Conservation (phyloP, 2,329 filamentous ascomycete species). For the Penicillium sp. region DNA sequence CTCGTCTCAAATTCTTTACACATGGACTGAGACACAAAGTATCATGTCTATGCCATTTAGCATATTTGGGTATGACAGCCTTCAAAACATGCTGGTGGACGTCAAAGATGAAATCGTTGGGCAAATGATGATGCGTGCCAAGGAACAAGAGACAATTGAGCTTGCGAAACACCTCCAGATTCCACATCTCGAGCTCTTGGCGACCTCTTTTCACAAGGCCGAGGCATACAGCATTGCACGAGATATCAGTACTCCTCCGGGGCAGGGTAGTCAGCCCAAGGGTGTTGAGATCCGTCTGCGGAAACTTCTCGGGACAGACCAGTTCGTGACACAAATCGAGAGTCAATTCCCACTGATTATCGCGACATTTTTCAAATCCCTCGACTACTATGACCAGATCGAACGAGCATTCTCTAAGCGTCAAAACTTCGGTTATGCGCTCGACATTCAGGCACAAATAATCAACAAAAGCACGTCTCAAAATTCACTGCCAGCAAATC, state of each 20-base stretch:
- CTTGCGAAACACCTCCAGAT: constrained; percentile 60
- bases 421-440: constrained; percentile 59
- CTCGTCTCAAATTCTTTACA: constrained; percentile 83
- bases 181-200: constrained; percentile 59
- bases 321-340: constrained; percentile 63
- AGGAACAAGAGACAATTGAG: constrained; percentile 61
- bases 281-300: constrained; percentile 66
- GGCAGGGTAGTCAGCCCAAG: constrained; percentile 48
- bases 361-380: constrained; percentile 70
- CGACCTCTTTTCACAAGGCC: constrained; percentile 70
- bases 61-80: constrained; percentile 75
- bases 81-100: constrained; percentile 68
- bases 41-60: constrained; percentile 74
- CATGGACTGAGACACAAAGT: constrained; percentile 72
- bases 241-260: constrained; percentile 59
- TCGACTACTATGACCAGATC: constrained; percentile 73
- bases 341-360: constrained; percentile 75
- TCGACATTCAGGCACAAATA: constrained; percentile 67
- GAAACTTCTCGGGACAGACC: constrained; percentile 66
- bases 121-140: constrained; percentile 77
- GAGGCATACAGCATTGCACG: constrained; percentile 82
- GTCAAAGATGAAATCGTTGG: constrained; percentile 76
- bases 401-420: constrained; percentile 66
- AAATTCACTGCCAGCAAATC: constrained; percentile 67
- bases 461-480: constrained; percentile 66